Evolutionary conservation across 108 stramenopile species (phyloP), one percentile per base, ranked within the genome.

Genomic region (Mayamaea pseudoterrestris): DNA sequence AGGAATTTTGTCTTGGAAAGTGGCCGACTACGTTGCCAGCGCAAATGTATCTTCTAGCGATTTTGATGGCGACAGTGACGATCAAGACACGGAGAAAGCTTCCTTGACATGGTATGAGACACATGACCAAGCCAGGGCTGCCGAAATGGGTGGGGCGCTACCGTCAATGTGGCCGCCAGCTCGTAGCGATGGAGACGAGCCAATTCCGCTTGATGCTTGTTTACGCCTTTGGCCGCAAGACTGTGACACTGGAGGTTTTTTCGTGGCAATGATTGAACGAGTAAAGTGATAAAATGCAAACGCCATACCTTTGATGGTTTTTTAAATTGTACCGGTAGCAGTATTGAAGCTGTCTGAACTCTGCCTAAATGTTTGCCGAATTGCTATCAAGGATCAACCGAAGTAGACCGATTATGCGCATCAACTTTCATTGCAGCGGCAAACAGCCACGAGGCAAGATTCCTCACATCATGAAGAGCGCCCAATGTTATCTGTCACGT

Each of bases 171-270:
- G 83, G 83, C 73, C 82, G 17, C 39, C 61, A 13, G 13, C 22
- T 0, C 34, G 16, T 26, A 26, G 47, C 37, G 26, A 43, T 8
- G 12, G 29, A 7, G 31, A 51, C 26, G 50, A 13, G 12, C 11
- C 30, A 9, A 23, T 74, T 20, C 47, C 57, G 28, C 47, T 81
- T 22, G 61, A 74, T 36, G 57, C 69, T 0, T 97, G 98, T 58
- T 42, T 74, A 35, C 84, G 96, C 13, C 58, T 96, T 35, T 64
- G 93, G 32, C 98, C 98, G 5, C 95, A 99, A 48, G 96, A 97
- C 52, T 73, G 91, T 31, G 87, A 99, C 53, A 81, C 93, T 1
- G 96, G 95, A 44, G 98, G 95, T 5, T 99, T 99, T 63, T 99
- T 97, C 54, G 65, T 97, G 23, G 85, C 87, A 16, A 54, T 98